These are phyloP conservation scores for Backusella sp. DNA, from an alignment of 192 early-diverging fungal species.

Conservation along the genomic window DNA sequence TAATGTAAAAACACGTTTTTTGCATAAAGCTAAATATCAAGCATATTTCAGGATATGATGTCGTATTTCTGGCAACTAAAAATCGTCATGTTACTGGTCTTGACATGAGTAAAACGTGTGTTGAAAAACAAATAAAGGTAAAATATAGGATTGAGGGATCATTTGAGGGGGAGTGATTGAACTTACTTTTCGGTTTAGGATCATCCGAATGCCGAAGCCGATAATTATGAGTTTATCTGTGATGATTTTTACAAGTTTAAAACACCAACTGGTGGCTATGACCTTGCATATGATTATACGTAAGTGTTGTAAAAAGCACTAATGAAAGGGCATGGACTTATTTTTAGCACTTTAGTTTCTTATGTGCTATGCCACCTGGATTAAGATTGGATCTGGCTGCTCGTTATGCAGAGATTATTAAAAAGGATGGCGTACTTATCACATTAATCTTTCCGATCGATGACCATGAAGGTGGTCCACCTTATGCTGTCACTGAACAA, in stretches of 20 bases:
- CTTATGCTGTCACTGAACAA: slow-evolving; percentile 63
- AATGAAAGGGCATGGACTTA: not conserved
- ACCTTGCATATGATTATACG: slow-evolving; percentile 84
- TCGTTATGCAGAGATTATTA: slow-evolving; percentile 63
- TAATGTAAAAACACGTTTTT: not conserved
- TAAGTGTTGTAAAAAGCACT: slow-evolving; percentile 29
- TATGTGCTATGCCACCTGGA: slow-evolving; percentile 71
- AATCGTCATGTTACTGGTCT: slow-evolving; percentile 62
- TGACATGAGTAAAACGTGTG: slow-evolving; percentile 66
- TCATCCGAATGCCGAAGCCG: slow-evolving; percentile 21
- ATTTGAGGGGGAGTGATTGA: not conserved
- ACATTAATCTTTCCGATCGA: slow-evolving; percentile 76
- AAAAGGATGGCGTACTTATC: slow-evolving; percentile 67
- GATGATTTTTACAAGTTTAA: slow-evolving; percentile 77
- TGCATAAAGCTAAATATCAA: not conserved
- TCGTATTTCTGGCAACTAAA: slow-evolving; percentile 65
- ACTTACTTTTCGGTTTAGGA: slow-evolving; percentile 19
- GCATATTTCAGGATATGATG: slow-evolving; percentile 63
- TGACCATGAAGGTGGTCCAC: slow-evolving; percentile 68
- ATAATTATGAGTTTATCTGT: slow-evolving; percentile 43
- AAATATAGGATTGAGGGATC: not conserved
- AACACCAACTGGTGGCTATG: slow-evolving; percentile 53
- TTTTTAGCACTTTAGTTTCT: slow-evolving; percentile 50
- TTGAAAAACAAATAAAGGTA: slow-evolving; percentile 54
- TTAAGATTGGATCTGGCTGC: slow-evolving; percentile 64